These are phyloP conservation scores for Lasiodiplodia sp. DNA, from an alignment of 2,329 filamentous ascomycete species.

Conservation along the genomic window DNA sequence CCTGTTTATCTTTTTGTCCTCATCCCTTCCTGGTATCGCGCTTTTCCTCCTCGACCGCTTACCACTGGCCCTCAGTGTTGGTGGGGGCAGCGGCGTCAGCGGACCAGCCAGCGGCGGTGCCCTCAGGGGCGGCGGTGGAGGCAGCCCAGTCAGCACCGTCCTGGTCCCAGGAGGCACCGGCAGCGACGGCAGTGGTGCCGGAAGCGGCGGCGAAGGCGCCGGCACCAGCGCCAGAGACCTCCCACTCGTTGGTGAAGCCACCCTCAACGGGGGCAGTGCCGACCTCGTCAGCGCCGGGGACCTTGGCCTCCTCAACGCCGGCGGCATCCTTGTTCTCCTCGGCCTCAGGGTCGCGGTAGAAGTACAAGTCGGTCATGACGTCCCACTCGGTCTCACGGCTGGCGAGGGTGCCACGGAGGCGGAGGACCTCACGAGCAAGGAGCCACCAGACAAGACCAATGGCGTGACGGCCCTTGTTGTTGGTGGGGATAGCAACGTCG, in stretches of 20 bases:
- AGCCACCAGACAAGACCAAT: constrained; percentile 99
- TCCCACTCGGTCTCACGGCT: constrained; percentile 98
- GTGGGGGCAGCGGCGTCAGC: constrained; percentile 45
- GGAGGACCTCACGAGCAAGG: constrained; percentile 98
- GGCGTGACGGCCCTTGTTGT: constrained; percentile 99
- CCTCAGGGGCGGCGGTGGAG: constrained; percentile 56
- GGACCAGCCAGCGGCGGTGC: constrained; percentile 59
- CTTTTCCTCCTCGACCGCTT: constrained; percentile 39
- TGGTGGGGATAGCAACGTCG: constrained; percentile 99
- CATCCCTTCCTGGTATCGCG: constrained; percentile 28
- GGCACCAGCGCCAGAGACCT: constrained; percentile 71
- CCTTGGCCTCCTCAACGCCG: constrained; percentile 84
- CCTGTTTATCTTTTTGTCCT: constrained; percentile 25
- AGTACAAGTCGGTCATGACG: constrained; percentile 99
- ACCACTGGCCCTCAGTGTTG: constrained; percentile 52
- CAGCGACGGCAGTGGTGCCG: constrained; percentile 64
- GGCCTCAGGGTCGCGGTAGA: constrained; percentile 99
- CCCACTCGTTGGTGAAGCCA: constrained; percentile 86
- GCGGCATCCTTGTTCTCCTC: constrained; percentile 97
- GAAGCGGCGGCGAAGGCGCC: constrained; percentile 72
- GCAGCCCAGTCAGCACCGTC: constrained; percentile 74
- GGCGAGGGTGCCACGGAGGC: constrained; percentile 95
- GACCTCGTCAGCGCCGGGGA: constrained; percentile 83
- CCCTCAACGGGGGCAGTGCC: constrained; percentile 79
- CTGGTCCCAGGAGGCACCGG: constrained; percentile 70